These are phyloP conservation scores for Acer yangbiense DNA, from an alignment of 345 rosid species.

Conservation along the genomic window DNA sequence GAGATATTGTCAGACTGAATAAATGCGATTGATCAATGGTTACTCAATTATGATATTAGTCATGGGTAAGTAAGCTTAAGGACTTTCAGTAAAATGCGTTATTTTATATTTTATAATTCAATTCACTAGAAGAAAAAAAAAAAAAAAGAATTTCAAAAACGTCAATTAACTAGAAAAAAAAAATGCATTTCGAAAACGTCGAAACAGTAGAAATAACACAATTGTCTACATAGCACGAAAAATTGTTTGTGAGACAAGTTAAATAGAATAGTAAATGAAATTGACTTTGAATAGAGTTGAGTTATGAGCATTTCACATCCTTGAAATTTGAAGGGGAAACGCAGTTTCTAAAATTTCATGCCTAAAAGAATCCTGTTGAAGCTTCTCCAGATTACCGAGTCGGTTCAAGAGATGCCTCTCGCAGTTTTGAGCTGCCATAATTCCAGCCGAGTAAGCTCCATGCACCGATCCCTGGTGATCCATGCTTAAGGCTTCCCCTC, in stretches of 20 bases:
- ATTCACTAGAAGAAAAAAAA: too few relatives aligned
- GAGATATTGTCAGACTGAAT: too few relatives aligned
- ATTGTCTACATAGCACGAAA: too few relatives aligned
- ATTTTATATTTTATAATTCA: neutral
- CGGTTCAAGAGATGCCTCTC: constrained; percentile 49
- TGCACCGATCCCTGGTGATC: constrained; percentile 90
- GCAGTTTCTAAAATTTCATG: constrained; percentile 46
- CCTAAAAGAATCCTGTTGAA: constrained; percentile 42
- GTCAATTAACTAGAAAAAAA: too few relatives aligned
- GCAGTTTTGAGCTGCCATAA: constrained; percentile 70
- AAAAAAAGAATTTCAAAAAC: too few relatives aligned
- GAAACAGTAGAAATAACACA: too few relatives aligned
- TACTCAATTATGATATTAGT: too few relatives aligned
- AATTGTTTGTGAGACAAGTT: too few relatives aligned
- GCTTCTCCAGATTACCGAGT: constrained; percentile 54
- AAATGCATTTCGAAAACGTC: too few relatives aligned
- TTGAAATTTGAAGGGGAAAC: constrained; percentile 80
- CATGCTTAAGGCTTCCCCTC: constrained; percentile 85
- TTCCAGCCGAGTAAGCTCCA: constrained; percentile 80
- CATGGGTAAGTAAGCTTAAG: too few relatives aligned
- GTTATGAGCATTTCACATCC: constrained; percentile 52
- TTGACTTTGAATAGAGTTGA: neutral
- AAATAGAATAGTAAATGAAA: neutral
- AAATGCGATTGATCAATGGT: too few relatives aligned
- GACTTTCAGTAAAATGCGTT: too few relatives aligned